These are phyloP conservation scores for Boechera stricta DNA, from an alignment of 345 rosid species.

Conservation along the genomic window DNA sequence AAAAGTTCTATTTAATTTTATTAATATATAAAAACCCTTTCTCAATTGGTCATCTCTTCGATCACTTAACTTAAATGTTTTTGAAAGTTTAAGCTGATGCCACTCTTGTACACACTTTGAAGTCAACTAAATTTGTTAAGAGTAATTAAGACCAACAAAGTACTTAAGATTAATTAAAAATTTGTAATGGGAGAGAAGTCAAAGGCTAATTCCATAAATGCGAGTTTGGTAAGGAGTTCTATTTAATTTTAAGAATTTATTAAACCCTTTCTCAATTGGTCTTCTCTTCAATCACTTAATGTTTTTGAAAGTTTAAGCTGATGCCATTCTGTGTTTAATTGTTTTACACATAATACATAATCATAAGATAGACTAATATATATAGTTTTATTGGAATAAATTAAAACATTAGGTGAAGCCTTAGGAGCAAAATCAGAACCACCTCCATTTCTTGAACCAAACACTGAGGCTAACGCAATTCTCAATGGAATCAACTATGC, in stretches of 20 bases:
- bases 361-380: slow-evolving; percentile 6
- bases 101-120: no score
- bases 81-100: slow-evolving; percentile 1
- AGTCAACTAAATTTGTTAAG: no score
- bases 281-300: background rate
- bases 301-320: slow-evolving; percentile 2
- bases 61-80: background rate
- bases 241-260: background rate
- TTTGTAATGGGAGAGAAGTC: slow-evolving; percentile 2
- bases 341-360: background rate
- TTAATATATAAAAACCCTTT: background rate
- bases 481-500: slow-evolving; percentile 58
- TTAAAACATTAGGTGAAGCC: slow-evolving; percentile 46
- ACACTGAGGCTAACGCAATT: slow-evolving; percentile 42
- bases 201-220: slow-evolving; percentile 30
- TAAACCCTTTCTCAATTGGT: slow-evolving; percentile 19
- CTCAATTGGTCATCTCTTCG: slow-evolving; percentile 18
- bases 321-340: slow-evolving; percentile 3
- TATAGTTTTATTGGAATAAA: background rate
- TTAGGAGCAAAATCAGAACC: slow-evolving; percentile 60
- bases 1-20: background rate
- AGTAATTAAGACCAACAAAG: slow-evolving; percentile 8
- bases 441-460: slow-evolving; percentile 54
- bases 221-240: slow-evolving; percentile 30
- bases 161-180: background rate